phyloP scores from a whole-genome alignment of 129 eudicot genomes.

The Escallonia herrerae region DNA sequence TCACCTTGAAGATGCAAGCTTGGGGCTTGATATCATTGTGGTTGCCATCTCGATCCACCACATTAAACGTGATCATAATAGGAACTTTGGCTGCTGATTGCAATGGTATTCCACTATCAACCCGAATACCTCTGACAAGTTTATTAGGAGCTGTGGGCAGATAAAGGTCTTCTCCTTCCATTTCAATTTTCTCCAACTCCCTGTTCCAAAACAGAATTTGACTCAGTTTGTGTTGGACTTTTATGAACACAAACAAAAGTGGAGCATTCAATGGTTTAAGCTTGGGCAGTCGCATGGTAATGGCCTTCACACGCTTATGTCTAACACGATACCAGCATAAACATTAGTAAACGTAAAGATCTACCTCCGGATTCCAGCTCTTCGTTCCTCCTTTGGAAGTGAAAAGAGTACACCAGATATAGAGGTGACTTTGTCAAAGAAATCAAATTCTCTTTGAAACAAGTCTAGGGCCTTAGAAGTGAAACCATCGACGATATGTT shows the following conservation, averaged over 20 bases:
- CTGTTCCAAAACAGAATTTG: constrained; percentile 28
- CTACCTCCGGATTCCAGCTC: constrained; percentile 90
- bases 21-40: constrained; percentile 70
- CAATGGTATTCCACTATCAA: constrained; percentile 93
- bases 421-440: constrained; percentile 96
- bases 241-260: too few species aligned
- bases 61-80: constrained; percentile 97
- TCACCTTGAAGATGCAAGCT: constrained; percentile 98
- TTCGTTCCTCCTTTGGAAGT: constrained; percentile 93
- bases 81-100: constrained; percentile 99
- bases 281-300: background rate
- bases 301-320: background rate
- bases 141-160: constrained; percentile 92
- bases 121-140: constrained; percentile 90
- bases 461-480: constrained; percentile 71
- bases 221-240: background rate
- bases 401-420: constrained; percentile 90
- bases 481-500: constrained; percentile 72
- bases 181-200: constrained; percentile 80
- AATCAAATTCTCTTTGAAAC: constrained; percentile 84
- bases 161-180: constrained; percentile 86
- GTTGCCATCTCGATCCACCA: constrained; percentile 78
- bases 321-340: background rate
- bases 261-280: too few species aligned
- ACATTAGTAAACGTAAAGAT: background rate